Base-by-base conservation (phyloP, 2,329 filamentous ascomycete genomes). In the Epichloe gansuensis region DNA sequence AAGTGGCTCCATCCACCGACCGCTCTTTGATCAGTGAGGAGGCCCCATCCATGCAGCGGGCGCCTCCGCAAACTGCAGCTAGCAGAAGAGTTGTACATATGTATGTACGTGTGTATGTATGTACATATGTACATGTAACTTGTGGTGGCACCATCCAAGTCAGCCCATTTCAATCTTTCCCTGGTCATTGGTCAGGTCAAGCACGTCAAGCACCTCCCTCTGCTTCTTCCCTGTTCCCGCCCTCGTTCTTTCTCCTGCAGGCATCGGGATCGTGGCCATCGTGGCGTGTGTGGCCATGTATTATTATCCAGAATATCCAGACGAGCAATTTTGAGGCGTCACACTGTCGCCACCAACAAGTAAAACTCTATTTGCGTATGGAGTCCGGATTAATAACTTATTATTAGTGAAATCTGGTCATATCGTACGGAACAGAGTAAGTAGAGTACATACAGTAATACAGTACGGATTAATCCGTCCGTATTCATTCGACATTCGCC, bases 211-310 rank as follows among this genome's bases (percentile, higher is more conserved):
- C 31, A 31, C 8, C 31, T 31, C 31, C 17, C 31, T n/a, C 31
- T 11, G 13, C n/a, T 17, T 23, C 49, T 46, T 46, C 50, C 50
- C 50, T 51, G 50, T 34, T 51, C 28, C 28, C 39, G 31, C 39
- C 48, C 48, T n/a, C n/a, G 47, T n/a, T 42, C 31, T 35, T 50
- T 43, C 17, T 50, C 39, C 13, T 43, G 21, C 4, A 4, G 6
- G 17, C 15, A 17, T 25, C 12, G 13, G 4, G 3, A 25, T 5
- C 41, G 38, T 44, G 4, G 34, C 41, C 41, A 37, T 15, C 49
- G 37, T 17, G 45, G 11, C 45, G 15, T 13, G 37, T 4, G 35
- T 39, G 23, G 42, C 31, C 17, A 21, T 21, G 17, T 21, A 21
- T 2, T 21, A 21, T 21, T 21, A 21, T 21, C 17, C 17, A 21